These are phyloP conservation scores for Cystobasidium onofrii DNA, from an alignment of 768 basidiomycete species.

Conservation along the genomic window DNA sequence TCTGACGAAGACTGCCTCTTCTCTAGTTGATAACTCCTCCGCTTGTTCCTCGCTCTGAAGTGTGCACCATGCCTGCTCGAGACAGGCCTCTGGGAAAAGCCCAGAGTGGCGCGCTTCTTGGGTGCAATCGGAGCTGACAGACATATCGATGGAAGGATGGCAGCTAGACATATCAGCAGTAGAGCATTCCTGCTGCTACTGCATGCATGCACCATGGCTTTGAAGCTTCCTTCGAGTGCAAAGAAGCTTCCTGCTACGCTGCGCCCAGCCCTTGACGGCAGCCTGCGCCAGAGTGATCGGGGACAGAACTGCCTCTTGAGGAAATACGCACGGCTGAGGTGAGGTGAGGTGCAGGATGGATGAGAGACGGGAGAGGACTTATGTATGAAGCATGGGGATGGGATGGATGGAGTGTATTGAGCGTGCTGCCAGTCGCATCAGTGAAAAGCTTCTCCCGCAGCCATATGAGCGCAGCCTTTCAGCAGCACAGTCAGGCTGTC, in stretches of 20 bases:
- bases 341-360: no score
- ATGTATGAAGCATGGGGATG: no score
- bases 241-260: no score
- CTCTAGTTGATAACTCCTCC: background rate
- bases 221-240: no score
- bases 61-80: slow-evolving; percentile 4
- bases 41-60: background rate
- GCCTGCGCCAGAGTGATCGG: no score
- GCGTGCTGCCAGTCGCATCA: background rate
- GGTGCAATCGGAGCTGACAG: background rate
- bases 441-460: background rate
- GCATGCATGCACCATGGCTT: background rate
- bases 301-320: no score
- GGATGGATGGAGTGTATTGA: background rate
- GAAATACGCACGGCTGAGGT: no score
- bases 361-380: no score
- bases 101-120: slow-evolving; percentile 9
- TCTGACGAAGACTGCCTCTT: background rate
- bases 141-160: no score
- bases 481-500: background rate
- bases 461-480: background rate
- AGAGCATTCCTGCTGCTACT: background rate
- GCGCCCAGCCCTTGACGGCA: no score
- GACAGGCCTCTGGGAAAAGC: slow-evolving; percentile 9
- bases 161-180: background rate